Evolutionary conservation across 352 stramenopile genomes (phyloP), one percentile per base, ranked within the genome.

Genomic region (Pythium sukuiense): DNA sequence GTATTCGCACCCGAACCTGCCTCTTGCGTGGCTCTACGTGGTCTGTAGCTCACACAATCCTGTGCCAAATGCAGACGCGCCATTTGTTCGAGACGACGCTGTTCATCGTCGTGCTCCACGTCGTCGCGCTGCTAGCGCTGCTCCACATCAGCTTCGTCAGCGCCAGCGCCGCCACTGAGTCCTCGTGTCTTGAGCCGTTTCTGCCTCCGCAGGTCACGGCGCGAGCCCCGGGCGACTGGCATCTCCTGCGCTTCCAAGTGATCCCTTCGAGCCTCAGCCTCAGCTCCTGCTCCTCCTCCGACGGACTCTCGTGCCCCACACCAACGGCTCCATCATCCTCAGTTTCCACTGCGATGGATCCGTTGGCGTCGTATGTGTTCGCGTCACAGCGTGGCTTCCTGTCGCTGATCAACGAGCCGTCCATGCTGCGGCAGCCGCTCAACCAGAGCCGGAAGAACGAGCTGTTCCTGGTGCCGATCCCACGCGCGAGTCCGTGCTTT

Each of bases 351-450:
- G 41, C 33, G 1, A 45, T 2, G 1, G 29, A 4, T 18, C 54
- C 55, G 0, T 32, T 72, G 2, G 64, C 73, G 32, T 80, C 82
- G 26, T 93, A 80, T 63, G 69, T 96, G 6, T 96, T 83, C 61
- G 86, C 83, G 0, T 67, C 82, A 6, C 74, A 93, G 50, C 87
- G 79, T 26, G 85, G 73, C 24, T 66, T 93, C 2, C 71, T 97
- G n/a, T 77, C 86, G 55, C 76, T 96, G 30, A 54, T 83, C 5
- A 72, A 87, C 56, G 53, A 65, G 69, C 76, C 39, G 48, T 35
- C 32, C 1, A 33, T 69, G n/a, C 48, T 66, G 30, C 61, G 39
- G 3, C 61, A 63, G 24, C 67, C 45, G 45, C 45, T 52, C 30
- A 64, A 58, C 14, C 14, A 48, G 50, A 37, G 54, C 18, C 45